These are phyloP conservation scores for Penicillium canescens DNA, from an alignment of 495 filamentous ascomycete species.

Conservation along the genomic window DNA sequence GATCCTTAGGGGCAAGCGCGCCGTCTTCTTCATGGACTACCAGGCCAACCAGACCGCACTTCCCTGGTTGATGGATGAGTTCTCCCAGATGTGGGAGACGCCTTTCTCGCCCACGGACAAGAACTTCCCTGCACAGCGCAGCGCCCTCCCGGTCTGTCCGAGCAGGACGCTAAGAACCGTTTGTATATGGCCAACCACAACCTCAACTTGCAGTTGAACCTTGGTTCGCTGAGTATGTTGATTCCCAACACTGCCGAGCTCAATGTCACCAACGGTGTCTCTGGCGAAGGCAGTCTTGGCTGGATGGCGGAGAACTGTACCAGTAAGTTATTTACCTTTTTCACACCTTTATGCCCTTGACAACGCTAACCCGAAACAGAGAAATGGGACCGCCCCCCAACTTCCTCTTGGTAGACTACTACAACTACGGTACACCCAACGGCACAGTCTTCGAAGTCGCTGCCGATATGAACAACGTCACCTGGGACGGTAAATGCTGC, in stretches of 20 bases:
- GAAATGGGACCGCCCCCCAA: slow-evolving; percentile 76
- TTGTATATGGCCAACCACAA: slow-evolving; percentile 96
- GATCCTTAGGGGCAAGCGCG: slow-evolving; percentile 66
- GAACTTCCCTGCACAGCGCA: slow-evolving; percentile 58
- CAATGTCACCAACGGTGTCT: slow-evolving; percentile 67
- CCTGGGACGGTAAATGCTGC: slow-evolving; percentile 75
- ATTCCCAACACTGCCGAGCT: slow-evolving; percentile 72
- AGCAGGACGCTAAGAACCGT: slow-evolving; percentile 52
- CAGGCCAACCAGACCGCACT: slow-evolving; percentile 74
- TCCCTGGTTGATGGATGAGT: slow-evolving; percentile 68
- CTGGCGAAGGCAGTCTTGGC: slow-evolving; percentile 69
- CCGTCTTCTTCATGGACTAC: slow-evolving; percentile 77
- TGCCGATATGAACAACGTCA: slow-evolving; percentile 81
- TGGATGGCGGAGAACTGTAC: slow-evolving; percentile 67
- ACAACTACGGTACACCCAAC: slow-evolving; percentile 66
- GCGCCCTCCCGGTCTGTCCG: slow-evolving; percentile 58
- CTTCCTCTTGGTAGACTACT: slow-evolving; percentile 89
- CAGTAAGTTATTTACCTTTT: slow-evolving; percentile 37
- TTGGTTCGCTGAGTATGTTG: slow-evolving; percentile 61
- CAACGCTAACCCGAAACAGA: slow-evolving; percentile 25
- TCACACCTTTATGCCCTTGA: background rate
- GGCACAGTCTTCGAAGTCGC: slow-evolving; percentile 94
- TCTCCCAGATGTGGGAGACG: slow-evolving; percentile 67
- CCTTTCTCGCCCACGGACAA: slow-evolving; percentile 62
- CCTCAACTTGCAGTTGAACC: slow-evolving; percentile 69